A percentile compares a stretch with the other conserved stretches of the same genome.
Conservation (phyloP, 2,329 filamentous ascomycete genomes). For the Arthrobotrys sphaeroides region DNA sequence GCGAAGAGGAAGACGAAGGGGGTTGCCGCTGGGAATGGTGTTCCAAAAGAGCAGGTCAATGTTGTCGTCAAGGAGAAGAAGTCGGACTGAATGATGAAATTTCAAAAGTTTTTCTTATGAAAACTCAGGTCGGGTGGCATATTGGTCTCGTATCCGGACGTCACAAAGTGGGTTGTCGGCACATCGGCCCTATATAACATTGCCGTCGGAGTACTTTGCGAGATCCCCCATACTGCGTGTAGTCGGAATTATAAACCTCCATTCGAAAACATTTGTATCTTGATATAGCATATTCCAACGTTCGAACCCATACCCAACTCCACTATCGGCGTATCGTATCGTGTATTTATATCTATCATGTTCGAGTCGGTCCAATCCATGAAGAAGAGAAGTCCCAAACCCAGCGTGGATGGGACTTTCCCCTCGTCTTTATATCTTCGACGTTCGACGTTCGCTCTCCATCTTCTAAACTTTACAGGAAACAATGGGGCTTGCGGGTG, state of each 20-base stretch:
- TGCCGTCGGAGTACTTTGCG: no score
- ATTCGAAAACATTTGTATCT: neutral
- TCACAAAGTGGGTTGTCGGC: neutral
- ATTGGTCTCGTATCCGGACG: neutral
- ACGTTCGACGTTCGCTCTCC: neutral
- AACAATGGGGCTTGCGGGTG: slow-evolving; percentile 6
- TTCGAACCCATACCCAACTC: neutral
- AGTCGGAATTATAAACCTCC: neutral
- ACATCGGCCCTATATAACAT: no score
- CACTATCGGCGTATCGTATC: neutral
- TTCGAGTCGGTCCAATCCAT: neutral
- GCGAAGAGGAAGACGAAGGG: slow-evolving; percentile 48
- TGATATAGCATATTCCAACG: neutral
- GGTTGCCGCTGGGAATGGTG: slow-evolving; percentile 8
- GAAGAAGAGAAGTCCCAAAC: neutral
- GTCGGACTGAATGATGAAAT: slow-evolving; percentile 2
- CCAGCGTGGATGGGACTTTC: neutral
- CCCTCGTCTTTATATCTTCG: slow-evolving; percentile 5
- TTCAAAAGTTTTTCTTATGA: neutral
- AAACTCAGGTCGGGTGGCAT: neutral
- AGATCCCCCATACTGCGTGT: neutral
- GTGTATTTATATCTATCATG: neutral
- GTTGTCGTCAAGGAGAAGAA: slow-evolving; percentile 24
- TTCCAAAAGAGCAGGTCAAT: slow-evolving; percentile 15
- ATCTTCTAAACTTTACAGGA: neutral